A percentile compares a stretch with the other conserved stretches of the same genome.
phyloP scores from a whole-genome alignment of 1,139 yeast species.

The Suhomyces taliae region DNA sequence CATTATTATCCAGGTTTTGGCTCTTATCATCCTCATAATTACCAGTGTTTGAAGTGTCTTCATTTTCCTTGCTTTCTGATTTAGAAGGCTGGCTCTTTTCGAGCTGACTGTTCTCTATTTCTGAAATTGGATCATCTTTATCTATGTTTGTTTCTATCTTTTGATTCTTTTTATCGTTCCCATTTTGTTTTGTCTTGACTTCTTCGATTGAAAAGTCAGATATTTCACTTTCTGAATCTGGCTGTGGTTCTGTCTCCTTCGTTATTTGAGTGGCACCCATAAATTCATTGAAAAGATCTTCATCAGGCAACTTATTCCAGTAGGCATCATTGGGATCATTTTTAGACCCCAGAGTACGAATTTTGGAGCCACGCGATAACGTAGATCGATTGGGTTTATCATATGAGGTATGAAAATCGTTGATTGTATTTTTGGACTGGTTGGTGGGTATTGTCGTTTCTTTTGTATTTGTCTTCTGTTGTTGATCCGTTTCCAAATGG shows the following conservation, averaged over 20 bases:
- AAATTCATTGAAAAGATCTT: constrained; percentile 24
- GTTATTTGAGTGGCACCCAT: constrained; percentile 14
- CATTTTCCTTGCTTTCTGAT: too few relatives aligned
- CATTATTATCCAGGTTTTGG: too few relatives aligned
- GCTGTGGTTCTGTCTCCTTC: not conserved
- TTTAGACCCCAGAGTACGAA: not conserved
- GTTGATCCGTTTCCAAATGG: not conserved
- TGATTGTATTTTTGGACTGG: too few relatives aligned
- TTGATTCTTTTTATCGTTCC: not conserved
- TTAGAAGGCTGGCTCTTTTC: too few relatives aligned
- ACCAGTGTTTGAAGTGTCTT: too few relatives aligned
- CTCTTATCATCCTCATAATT: too few relatives aligned
- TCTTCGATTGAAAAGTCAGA: not conserved
- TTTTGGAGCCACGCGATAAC: not conserved
- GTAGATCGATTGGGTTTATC: too few relatives aligned
- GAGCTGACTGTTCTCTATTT: not conserved
- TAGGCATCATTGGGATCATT: constrained; percentile 25
- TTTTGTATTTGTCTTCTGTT: not conserved
- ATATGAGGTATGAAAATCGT: too few relatives aligned
- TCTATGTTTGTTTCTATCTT: too few relatives aligned
- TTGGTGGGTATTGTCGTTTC: not conserved
- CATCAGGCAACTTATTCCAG: constrained; percentile 28
- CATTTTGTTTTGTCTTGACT: not conserved
- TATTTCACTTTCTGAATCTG: not conserved
- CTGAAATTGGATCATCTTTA: not conserved